Conservation (phyloP, 306 rosid genomes). For the Medicago arabica region DNA sequence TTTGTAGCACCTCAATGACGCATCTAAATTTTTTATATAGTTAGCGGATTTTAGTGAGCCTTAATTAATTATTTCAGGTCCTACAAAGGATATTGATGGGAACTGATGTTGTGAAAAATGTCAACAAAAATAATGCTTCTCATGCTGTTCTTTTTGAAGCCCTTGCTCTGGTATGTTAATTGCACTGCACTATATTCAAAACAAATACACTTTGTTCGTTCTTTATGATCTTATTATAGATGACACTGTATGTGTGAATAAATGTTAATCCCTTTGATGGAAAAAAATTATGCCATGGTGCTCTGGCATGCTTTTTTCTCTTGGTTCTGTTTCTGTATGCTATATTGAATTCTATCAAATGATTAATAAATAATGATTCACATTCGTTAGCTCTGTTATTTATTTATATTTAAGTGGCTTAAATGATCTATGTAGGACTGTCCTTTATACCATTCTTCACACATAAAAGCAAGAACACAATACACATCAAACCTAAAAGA, state of each 20-base stretch:
- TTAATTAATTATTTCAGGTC: slow-evolving; percentile 70
- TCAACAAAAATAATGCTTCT: slow-evolving; percentile 97
- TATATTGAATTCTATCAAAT: slow-evolving; percentile 12
- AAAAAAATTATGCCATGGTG: background rate
- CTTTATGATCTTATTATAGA: slow-evolving; percentile 17
- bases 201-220: slow-evolving; percentile 15
- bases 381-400: background rate
- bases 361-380: background rate
- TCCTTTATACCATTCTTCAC: slow-evolving; percentile 23
- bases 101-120: slow-evolving; percentile 99
- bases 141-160: slow-evolving; percentile 99
- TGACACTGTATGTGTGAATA: slow-evolving; percentile 13
- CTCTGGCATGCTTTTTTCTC: slow-evolving; percentile 14
- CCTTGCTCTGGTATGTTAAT: slow-evolving; percentile 86
- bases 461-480: slow-evolving; percentile 8
- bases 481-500: background rate
- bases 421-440: slow-evolving; percentile 7
- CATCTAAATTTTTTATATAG: background rate
- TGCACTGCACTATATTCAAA: slow-evolving; percentile 2
- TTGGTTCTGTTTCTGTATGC: slow-evolving; percentile 10
- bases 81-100: slow-evolving; percentile 99
- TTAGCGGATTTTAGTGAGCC: slow-evolving; percentile 38
- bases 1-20: slow-evolving; percentile 45
- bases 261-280: slow-evolving; percentile 22
- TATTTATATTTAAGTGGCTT: slow-evolving; percentile 10